These are phyloP conservation scores for Nigrograna mackinnonii DNA, from an alignment of 2,329 filamentous ascomycete species.

Conservation along the genomic window DNA sequence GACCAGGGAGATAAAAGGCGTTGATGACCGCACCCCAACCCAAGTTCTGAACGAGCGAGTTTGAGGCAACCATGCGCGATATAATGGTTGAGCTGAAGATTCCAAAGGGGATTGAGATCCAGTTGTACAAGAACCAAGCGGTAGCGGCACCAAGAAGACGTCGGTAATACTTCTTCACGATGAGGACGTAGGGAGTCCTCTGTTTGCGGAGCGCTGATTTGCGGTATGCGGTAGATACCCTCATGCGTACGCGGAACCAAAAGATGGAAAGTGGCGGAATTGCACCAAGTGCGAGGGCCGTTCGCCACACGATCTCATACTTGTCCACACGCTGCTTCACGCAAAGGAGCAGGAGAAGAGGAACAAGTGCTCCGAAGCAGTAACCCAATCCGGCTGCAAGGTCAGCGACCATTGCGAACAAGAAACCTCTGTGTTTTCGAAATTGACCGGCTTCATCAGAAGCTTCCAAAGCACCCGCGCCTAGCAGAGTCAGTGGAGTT, in stretches of 20 bases:
- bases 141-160: constrained; percentile 53
- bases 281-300: constrained; percentile 54
- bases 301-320: constrained; percentile 53
- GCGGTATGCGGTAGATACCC: constrained; percentile 53
- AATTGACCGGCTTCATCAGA: constrained; percentile 53
- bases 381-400: constrained; percentile 57
- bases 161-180: constrained; percentile 53
- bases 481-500: too few relatives aligned
- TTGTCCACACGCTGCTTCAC: constrained; percentile 48
- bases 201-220: constrained; percentile 46
- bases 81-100: constrained; percentile 59
- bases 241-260: constrained; percentile 58
- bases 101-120: constrained; percentile 58
- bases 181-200: constrained; percentile 52
- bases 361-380: constrained; percentile 54
- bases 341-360: constrained; percentile 56
- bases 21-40: constrained; percentile 28
- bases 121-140: constrained; percentile 60
- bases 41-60: constrained; percentile 22
- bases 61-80: constrained; percentile 18
- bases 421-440: constrained; percentile 56
- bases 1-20: constrained; percentile 28
- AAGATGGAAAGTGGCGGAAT: constrained; percentile 56
- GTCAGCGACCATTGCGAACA: constrained; percentile 60
- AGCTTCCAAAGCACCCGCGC: constrained; percentile 55